A percentile compares a stretch with the other conserved stretches of the same genome.
phyloP scores from a whole-genome alignment of 2,329 filamentous ascomycete species.

The Neodidymelliopsis sp. region DNA sequence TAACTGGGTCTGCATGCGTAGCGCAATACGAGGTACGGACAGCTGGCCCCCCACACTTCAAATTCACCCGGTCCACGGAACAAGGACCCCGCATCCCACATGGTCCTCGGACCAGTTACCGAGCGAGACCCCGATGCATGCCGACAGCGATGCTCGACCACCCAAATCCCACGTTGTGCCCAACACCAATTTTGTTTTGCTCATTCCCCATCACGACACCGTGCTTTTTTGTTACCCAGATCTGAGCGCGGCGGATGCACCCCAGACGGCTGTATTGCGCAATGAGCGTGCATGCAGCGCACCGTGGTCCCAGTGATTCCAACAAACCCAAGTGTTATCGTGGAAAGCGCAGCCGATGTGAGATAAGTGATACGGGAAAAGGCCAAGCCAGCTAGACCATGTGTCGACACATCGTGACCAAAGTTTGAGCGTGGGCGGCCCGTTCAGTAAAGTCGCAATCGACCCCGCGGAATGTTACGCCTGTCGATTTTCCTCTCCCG shows the following conservation, averaged over 20 bases:
- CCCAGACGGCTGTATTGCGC: background rate
- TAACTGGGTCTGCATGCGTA: background rate
- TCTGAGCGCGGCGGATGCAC: slow-evolving; percentile 1
- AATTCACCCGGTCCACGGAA: slow-evolving; percentile 12
- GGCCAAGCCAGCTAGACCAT: slow-evolving; percentile 14
- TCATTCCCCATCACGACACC: background rate
- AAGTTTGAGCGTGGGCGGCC: slow-evolving; percentile 10
- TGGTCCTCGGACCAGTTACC: slow-evolving; percentile 14
- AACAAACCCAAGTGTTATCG: slow-evolving; percentile 10
- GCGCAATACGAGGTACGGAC: slow-evolving; percentile 11
- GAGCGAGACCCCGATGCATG: slow-evolving; percentile 11
- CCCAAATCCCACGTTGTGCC: slow-evolving; percentile 15
- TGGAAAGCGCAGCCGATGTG: slow-evolving; percentile 3
- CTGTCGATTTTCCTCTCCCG: slow-evolving; percentile 1
- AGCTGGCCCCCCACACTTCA: slow-evolving; percentile 1
- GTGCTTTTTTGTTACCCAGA: background rate
- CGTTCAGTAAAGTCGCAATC: slow-evolving; percentile 11
- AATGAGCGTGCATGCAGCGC: slow-evolving; percentile 8
- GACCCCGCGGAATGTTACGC: slow-evolving; percentile 5
- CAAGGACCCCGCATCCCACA: slow-evolving; percentile 16
- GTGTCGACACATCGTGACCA: slow-evolving; percentile 16
- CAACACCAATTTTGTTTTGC: slow-evolving; percentile 3
- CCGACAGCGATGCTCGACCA: slow-evolving; percentile 8
- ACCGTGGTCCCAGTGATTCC: slow-evolving; percentile 17
- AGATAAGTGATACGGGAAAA: slow-evolving; percentile 4